phyloP scores from a whole-genome alignment of 805 yeast species.

The Kluyveromyces lactis region DNA sequence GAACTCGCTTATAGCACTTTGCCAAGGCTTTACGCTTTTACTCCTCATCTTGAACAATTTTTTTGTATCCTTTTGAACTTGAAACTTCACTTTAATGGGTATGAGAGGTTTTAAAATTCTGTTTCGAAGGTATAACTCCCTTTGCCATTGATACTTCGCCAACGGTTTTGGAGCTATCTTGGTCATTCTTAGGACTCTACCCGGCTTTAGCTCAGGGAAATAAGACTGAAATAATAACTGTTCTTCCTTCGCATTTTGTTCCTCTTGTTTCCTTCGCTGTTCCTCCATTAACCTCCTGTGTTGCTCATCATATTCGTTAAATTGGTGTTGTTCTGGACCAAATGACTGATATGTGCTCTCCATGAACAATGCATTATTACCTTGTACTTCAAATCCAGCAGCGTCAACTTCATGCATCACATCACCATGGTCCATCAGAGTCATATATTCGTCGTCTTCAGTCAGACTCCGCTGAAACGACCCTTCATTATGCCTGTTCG shows the following conservation, averaged over 20 bases:
- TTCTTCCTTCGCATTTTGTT: constrained; percentile 24
- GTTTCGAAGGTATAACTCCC: constrained; percentile 25
- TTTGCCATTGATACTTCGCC: constrained; percentile 39
- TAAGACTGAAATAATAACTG: constrained; percentile 35
- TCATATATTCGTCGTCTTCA: constrained; percentile 21
- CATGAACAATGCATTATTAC: constrained; percentile 27
- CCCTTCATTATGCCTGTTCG: constrained; percentile 6
- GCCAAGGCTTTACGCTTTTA: constrained; percentile 7
- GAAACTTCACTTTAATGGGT: constrained; percentile 46
- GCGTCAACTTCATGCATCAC: constrained; percentile 26
- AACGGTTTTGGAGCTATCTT: constrained; percentile 43
- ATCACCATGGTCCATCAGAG: constrained; percentile 21
- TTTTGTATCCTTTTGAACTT: constrained; percentile 45
- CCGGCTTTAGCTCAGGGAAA: constrained; percentile 45
- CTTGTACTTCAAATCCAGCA: constrained; percentile 16
- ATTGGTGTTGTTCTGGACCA: constrained; percentile 8
- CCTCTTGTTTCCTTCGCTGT: constrained; percentile 9
- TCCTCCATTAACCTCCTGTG: constrained; percentile 11
- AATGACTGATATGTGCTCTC: constrained; percentile 7
- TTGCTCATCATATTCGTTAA: constrained; percentile 11
- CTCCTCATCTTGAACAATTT: constrained; percentile 34
- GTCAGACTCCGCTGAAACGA: constrained; percentile 7
- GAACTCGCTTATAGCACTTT: background rate
- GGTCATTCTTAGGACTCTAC: constrained; percentile 47
- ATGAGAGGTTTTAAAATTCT: constrained; percentile 29